phyloP scores from a whole-genome alignment of 768 basidiomycete genomes.

The Leccinum disarticulatum region DNA sequence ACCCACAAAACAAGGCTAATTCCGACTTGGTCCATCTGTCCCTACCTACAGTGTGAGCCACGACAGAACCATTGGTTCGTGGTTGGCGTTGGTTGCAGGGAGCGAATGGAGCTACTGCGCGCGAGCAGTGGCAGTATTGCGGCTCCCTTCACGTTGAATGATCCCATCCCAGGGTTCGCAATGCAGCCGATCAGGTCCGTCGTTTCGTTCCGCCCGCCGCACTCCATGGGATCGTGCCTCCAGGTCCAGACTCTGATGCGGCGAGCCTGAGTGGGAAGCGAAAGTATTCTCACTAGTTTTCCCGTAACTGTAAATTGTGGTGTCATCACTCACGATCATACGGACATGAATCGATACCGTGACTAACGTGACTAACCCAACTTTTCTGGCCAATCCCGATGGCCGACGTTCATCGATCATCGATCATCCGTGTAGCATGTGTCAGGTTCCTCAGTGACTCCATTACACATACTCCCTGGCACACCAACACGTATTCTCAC shows the following conservation, averaged over 20 bases:
- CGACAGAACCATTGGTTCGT: not conserved
- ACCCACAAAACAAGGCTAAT: not conserved
- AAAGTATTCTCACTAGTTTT: not conserved
- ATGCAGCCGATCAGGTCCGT: not conserved
- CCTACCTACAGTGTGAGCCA: too few relatives aligned
- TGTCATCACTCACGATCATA: not conserved
- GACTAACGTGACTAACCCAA: not conserved
- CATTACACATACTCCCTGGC: not conserved
- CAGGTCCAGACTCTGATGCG: not conserved
- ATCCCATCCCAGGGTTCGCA: not conserved
- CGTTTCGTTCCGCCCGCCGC: not conserved
- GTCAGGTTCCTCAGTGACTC: not conserved
- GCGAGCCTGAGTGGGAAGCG: not conserved
- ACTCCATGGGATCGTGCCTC: not conserved
- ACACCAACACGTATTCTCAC: not conserved
- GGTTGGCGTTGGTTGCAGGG: not conserved
- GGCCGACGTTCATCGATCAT: not conserved
- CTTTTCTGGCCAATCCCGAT: not conserved
- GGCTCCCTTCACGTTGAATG: not conserved
- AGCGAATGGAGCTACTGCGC: not conserved
- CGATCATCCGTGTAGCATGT: not conserved
- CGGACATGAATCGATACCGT: not conserved
- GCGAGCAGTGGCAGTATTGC: not conserved
- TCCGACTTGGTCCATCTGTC: not conserved
- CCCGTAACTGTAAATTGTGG: not conserved